These are phyloP conservation scores for Tolypocladium sp. DNA, from an alignment of 2,329 filamentous ascomycete genomes.

Conservation along the genomic window DNA sequence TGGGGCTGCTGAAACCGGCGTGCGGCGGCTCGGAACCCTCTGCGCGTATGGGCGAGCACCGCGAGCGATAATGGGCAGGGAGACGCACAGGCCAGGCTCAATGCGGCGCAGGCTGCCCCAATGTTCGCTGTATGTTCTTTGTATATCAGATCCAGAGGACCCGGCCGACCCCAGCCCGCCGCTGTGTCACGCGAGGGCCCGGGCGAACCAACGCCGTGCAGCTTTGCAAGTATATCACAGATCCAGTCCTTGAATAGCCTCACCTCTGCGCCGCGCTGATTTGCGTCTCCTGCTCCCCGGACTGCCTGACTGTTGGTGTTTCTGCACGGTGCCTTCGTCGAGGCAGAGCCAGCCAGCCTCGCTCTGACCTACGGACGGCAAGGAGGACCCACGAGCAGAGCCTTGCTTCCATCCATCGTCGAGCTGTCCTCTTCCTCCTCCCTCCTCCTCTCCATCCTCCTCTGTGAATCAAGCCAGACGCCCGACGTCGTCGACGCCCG, in stretches of 20 bases:
- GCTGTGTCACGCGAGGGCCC: background rate
- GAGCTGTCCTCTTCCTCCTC: background rate
- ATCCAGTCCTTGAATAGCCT: background rate
- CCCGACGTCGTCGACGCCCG: background rate
- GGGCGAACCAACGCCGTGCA: background rate
- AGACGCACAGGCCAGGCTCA: no score
- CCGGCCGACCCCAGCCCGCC: background rate
- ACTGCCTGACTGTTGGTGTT: background rate
- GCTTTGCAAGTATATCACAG: background rate
- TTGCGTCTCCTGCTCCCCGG: background rate
- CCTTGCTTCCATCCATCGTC: background rate
- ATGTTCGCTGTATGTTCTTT: no score
- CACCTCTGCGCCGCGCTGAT: background rate
- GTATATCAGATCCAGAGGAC: slow-evolving; percentile 1
- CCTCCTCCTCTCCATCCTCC: background rate
- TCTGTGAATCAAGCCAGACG: background rate
- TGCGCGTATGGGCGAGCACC: background rate
- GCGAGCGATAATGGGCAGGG: background rate
- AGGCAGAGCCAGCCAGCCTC: background rate
- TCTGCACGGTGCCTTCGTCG: background rate
- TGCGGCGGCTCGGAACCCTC: background rate
- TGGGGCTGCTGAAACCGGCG: background rate
- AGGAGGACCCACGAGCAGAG: background rate
- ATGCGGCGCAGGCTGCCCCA: no score
- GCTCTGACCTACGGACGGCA: background rate